phyloP scores from a whole-genome alignment of 441 rosid species.

The Adansonia madagascariensis region DNA sequence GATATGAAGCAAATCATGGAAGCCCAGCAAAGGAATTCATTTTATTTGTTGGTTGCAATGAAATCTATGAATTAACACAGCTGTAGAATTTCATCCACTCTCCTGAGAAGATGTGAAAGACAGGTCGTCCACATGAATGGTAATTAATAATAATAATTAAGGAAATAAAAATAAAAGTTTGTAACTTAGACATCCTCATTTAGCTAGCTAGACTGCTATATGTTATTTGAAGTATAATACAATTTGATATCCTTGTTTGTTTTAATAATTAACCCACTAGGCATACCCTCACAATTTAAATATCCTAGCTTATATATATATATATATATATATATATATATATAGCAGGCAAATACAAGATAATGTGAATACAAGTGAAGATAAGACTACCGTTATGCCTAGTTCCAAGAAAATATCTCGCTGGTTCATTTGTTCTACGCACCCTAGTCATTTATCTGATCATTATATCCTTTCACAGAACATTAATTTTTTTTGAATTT shows the following conservation, averaged over 20 bases:
- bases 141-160: neutral
- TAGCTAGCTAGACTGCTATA: neutral
- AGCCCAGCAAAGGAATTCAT: too few relatives aligned
- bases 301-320: neutral
- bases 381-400: neutral
- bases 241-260: neutral
- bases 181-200: neutral
- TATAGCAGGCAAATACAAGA: too few relatives aligned
- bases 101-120: neutral
- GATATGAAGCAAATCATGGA: too few relatives aligned
- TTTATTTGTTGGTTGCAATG: too few relatives aligned
- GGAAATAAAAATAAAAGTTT: neutral
- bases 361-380: neutral
- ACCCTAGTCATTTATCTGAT: too few relatives aligned
- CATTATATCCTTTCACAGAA: too few relatives aligned
- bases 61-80: too few relatives aligned
- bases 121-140: neutral
- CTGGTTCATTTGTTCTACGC: too few relatives aligned
- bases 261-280: neutral
- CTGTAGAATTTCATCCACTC: too few relatives aligned
- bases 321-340: too few relatives aligned
- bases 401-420: too few relatives aligned
- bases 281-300: neutral
- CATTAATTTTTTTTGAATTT: too few relatives aligned
- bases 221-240: neutral